Conservation (phyloP, 2,329 filamentous ascomycete genomes). For the Beauveria medogensis region DNA sequence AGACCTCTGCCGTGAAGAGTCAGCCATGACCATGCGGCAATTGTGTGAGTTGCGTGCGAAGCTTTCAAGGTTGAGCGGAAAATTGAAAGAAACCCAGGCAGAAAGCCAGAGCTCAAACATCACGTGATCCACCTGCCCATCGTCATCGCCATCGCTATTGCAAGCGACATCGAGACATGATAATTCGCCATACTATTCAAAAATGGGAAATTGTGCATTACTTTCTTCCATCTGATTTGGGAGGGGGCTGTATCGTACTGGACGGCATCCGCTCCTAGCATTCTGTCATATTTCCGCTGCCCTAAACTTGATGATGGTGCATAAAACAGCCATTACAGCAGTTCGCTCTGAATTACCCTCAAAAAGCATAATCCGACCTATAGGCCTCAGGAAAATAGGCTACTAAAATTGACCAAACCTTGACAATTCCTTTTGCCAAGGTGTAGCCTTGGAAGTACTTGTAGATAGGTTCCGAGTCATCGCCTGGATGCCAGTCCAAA, state of each 20-base stretch:
- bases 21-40: slow-evolving; percentile 16
- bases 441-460: neutral
- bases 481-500: slow-evolving; percentile 18
- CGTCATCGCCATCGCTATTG: neutral
- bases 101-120: neutral
- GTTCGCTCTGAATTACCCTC: too few relatives aligned
- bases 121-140: neutral
- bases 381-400: neutral
- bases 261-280: too few relatives aligned
- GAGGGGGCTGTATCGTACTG: too few relatives aligned
- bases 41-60: neutral
- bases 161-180: neutral
- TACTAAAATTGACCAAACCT: neutral
- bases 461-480: neutral
- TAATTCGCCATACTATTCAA: neutral
- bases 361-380: too few relatives aligned
- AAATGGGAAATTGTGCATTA: too few relatives aligned
- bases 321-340: too few relatives aligned
- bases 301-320: too few relatives aligned
- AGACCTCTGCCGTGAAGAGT: slow-evolving; percentile 16
- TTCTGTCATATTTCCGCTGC: too few relatives aligned
- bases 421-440: neutral
- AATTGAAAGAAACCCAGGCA: neutral
- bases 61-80: neutral
- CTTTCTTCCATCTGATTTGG: too few relatives aligned